These are phyloP conservation scores for Hysterium pulicare DNA, from an alignment of 2,329 filamentous ascomycete species.

Conservation along the genomic window DNA sequence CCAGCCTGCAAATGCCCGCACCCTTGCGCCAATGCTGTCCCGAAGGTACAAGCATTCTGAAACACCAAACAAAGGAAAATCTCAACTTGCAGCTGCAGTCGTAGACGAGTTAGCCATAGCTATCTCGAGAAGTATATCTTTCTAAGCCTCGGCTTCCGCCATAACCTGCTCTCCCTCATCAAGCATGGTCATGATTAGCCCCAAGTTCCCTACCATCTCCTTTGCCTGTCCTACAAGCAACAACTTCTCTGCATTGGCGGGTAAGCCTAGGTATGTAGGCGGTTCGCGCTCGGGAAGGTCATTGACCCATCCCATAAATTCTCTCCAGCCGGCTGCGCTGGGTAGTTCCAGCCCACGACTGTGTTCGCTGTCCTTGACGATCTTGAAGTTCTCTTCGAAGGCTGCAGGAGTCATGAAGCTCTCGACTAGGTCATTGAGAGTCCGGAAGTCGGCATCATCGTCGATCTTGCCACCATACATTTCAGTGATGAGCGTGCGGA, in stretches of 20 bases:
- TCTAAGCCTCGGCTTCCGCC: slow-evolving; percentile 52
- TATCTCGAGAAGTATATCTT: background rate
- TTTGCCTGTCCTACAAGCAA: slow-evolving; percentile 83
- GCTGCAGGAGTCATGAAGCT: slow-evolving; percentile 80
- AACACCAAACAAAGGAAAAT: background rate
- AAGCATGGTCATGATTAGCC: slow-evolving; percentile 79
- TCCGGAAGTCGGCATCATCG: slow-evolving; percentile 76
- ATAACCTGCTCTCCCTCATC: slow-evolving; percentile 93
- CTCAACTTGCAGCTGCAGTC: background rate
- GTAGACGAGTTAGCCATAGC: background rate
- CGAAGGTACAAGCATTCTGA: background rate
- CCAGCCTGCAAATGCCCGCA: background rate
- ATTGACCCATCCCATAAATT: slow-evolving; percentile 91
- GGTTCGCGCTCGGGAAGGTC: slow-evolving; percentile 91
- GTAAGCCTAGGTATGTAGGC: slow-evolving; percentile 88
- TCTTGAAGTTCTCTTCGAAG: slow-evolving; percentile 87
- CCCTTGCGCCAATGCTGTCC: background rate
- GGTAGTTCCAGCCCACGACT: slow-evolving; percentile 69
- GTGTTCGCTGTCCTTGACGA: slow-evolving; percentile 62
- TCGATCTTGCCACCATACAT: slow-evolving; percentile 99
- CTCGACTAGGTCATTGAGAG: slow-evolving; percentile 69
- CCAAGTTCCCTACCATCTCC: slow-evolving; percentile 79
- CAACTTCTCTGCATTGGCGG: slow-evolving; percentile 94
- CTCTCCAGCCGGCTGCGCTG: slow-evolving; percentile 73
- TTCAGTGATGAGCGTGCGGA: slow-evolving; percentile 83